Base-by-base conservation (phyloP, 352 stramenopile species). In the Phytophthora nicotianae region DNA sequence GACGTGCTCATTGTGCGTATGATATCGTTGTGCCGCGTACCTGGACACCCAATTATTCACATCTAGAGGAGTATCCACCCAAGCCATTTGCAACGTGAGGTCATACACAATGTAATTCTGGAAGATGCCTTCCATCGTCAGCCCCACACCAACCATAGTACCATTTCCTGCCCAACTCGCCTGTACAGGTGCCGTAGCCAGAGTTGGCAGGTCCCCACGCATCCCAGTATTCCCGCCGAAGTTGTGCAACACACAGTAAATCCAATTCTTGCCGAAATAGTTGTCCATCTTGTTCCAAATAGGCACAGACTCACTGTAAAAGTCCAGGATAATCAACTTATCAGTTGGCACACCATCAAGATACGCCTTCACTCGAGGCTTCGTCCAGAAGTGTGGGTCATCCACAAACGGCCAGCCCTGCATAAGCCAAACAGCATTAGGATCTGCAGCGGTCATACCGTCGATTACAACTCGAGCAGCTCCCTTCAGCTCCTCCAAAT, bases 71-170 rank as follows among this genome's bases (percentile, higher is more conserved):
- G 35, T 43, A 23, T 77, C 37, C 35, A 82, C 58, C 83, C 81
- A 93, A 9, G 81, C 79, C 83, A 91, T 91, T 56, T 91, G 72
- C 9, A 92, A 58, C 7, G 74, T 74, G 19, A 93, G 63, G 38
- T 94, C 85, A 51, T 94, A 94, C 45, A 94, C 83, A 1, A 94
- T 68, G 48, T 94, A 94, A 66, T 94, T 94, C 57, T 94, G 81
- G 62, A 86, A 91, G 38, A 94, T 94, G 11, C 85, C 85, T 63
- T 94, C 85, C 85, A 94, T 94, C 0, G 83, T 91, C 3, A 91
- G 62, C 0, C 85, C 85, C 6, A 94, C 59, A 19, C 85, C 85
- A 37, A 90, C 65, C 81, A 94, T 89, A 6, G 83, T 90, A 9
- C 82, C 83, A 14, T 78, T 72, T 41, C 79, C 83, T 7, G 40